Percentiles rank a stretch among this genome's conserved stretches.
Evolutionary conservation across 352 stramenopile genomes (phyloP).

Genomic region (Globisporangium megalacanthum): DNA sequence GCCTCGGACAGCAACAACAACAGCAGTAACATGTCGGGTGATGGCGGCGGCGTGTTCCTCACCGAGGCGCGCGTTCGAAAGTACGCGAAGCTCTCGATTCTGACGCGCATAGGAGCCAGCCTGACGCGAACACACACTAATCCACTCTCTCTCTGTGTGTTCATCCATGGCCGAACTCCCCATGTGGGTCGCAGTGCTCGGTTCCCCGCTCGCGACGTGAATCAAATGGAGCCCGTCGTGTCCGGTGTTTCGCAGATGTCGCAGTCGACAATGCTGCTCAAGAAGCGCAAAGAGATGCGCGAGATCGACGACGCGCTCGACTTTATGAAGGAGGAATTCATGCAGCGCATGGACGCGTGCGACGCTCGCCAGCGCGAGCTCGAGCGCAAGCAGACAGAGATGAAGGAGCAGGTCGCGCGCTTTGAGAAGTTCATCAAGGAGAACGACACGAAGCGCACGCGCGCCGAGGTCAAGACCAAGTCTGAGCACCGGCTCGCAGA

Average conservation of each 20-base stretch:
- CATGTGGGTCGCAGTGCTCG: slow-evolving; percentile 21
- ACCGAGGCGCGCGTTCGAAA: slow-evolving; percentile 58
- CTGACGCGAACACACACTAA: no score
- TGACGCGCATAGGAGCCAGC: no score
- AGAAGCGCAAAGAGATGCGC: slow-evolving; percentile 92
- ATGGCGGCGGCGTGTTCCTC: slow-evolving; percentile 62
- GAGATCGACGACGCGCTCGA: slow-evolving; percentile 90
- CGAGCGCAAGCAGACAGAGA: slow-evolving; percentile 85
- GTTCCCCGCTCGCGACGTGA: slow-evolving; percentile 47
- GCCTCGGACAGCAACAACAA: slow-evolving; percentile 12
- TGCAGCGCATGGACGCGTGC: slow-evolving; percentile 84
- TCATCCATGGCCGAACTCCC: no score
- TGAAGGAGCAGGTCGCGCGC: slow-evolving; percentile 87
- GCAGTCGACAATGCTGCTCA: slow-evolving; percentile 88
- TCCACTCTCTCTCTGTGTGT: no score
- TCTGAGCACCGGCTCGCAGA: slow-evolving; percentile 70
- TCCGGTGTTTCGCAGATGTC: slow-evolving; percentile 85
- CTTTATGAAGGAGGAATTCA: slow-evolving; percentile 92
- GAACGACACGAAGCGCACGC: slow-evolving; percentile 88
- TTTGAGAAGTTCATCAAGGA: slow-evolving; percentile 95
- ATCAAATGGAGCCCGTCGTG: slow-evolving; percentile 70
- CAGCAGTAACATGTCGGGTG: slow-evolving; percentile 32
- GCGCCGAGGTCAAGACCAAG: slow-evolving; percentile 87
- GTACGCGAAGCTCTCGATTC: not conserved
- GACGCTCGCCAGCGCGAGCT: slow-evolving; percentile 75